Percentiles rank a stretch among this genome's conserved stretches.
These are phyloP conservation scores for Elongisporangium anandrum DNA, from an alignment of 352 stramenopile species.

Conservation along the genomic window DNA sequence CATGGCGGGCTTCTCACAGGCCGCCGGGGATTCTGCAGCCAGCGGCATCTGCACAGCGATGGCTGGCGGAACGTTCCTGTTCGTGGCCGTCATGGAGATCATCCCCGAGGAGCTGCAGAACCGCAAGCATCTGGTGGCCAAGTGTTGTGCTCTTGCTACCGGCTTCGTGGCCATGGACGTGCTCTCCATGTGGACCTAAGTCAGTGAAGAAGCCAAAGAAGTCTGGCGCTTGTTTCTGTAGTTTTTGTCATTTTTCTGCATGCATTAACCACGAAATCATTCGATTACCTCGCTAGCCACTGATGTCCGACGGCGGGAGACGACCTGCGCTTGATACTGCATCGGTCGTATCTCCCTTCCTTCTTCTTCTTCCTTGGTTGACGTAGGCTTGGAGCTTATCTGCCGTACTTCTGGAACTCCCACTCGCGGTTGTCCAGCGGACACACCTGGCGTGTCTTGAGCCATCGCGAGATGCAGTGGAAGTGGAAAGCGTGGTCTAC, in stretches of 20 bases:
- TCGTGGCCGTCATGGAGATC: slow-evolving; percentile 77
- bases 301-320: background rate
- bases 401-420: slow-evolving; percentile 98
- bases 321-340: too few relatives aligned
- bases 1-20: slow-evolving; percentile 22
- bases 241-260: background rate
- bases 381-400: slow-evolving; percentile 31
- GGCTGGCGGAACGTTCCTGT: slow-evolving; percentile 78
- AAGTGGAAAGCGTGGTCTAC: slow-evolving; percentile 99
- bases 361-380: background rate
- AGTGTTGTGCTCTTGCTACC: slow-evolving; percentile 48
- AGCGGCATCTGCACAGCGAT: slow-evolving; percentile 70
- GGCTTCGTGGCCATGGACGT: slow-evolving; percentile 61
- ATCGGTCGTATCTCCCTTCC: too few relatives aligned
- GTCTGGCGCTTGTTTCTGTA: background rate
- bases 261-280: background rate
- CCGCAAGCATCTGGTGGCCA: slow-evolving; percentile 35
- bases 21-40: slow-evolving; percentile 31
- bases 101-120: slow-evolving; percentile 76
- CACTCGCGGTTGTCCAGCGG: slow-evolving; percentile 99
- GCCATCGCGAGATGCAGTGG: slow-evolving; percentile 99
- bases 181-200: slow-evolving; percentile 71
- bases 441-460: slow-evolving; percentile 98
- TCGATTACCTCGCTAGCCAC: background rate
- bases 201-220: background rate